Percentiles rank a stretch among this genome's conserved stretches.
phyloP scores from a whole-genome alignment of 1,284 basidiomycete genomes.

The Nidula niveotomentosa region DNA sequence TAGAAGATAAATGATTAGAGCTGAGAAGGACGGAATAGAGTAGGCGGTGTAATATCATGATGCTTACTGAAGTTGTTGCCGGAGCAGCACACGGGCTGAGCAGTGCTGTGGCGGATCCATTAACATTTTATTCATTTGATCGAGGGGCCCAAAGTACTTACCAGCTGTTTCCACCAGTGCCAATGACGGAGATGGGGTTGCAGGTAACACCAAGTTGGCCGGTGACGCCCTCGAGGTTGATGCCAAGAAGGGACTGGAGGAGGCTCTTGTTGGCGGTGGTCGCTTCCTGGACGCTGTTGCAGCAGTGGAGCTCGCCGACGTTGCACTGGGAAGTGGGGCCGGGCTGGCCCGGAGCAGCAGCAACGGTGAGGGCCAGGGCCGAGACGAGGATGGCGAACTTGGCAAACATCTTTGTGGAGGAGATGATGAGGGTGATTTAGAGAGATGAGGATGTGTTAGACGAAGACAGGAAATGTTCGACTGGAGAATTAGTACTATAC shows the following conservation, averaged over 20 bases:
- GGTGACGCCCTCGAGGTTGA: background rate
- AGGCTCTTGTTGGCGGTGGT: background rate
- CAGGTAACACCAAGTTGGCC: background rate
- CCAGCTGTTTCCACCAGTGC: background rate
- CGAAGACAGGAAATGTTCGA: too few species aligned
- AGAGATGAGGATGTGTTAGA: too few species aligned
- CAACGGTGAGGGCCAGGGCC: background rate
- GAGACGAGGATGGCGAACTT: background rate
- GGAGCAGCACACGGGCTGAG: background rate
- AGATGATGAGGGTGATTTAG: too few species aligned
- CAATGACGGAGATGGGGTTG: background rate
- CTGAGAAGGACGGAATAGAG: background rate
- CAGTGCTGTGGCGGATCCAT: background rate
- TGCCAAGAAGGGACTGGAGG: background rate
- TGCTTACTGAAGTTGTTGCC: constrained; percentile 1
- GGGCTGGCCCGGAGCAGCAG: background rate
- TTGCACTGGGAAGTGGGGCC: background rate
- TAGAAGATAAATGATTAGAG: background rate
- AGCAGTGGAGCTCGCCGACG: background rate
- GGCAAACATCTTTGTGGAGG: background rate
- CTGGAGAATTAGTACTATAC: too few species aligned
- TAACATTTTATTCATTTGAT: background rate
- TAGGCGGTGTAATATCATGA: background rate
- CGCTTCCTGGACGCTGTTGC: background rate
- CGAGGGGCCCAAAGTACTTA: background rate